Conservation (phyloP, 2,329 filamentous ascomycete species). For the Penicillium hesseltinei region DNA sequence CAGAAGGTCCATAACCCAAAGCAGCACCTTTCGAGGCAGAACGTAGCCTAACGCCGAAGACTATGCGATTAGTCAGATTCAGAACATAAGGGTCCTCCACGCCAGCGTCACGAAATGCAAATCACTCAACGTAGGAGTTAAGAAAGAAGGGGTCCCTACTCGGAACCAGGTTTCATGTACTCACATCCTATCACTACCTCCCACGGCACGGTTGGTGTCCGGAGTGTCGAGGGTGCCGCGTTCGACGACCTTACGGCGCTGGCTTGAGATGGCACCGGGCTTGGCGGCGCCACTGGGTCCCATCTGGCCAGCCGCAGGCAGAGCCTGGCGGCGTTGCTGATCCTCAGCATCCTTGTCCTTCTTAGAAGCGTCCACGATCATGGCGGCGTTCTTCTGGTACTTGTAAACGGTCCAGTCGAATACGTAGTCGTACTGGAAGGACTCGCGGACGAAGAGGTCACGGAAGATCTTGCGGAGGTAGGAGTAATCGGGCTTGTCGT, state of each 20-base stretch:
- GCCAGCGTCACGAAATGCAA: constrained; percentile 65
- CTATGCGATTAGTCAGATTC: constrained; percentile 77
- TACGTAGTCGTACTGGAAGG: constrained; percentile 99
- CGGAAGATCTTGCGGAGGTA: constrained; percentile 99
- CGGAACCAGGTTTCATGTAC: constrained; percentile 73
- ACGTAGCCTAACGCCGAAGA: constrained; percentile 82
- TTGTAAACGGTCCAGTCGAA: constrained; percentile 99
- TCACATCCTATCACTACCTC: constrained; percentile 94
- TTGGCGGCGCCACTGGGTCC: constrained; percentile 61
- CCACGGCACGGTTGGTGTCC: constrained; percentile 71
- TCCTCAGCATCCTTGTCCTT: constrained; percentile 75
- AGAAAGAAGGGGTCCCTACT: constrained; percentile 72
- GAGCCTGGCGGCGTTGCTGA: constrained; percentile 65
- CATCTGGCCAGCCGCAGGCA: constrained; percentile 57
- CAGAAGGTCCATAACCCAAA: constrained; percentile 48
- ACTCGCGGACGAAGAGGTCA: constrained; percentile 96
- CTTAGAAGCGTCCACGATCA: constrained; percentile 79
- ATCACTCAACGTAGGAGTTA: constrained; percentile 79
- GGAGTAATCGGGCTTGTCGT: constrained; percentile 99
- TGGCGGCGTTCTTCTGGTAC: constrained; percentile 98
- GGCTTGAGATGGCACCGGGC: constrained; percentile 70
- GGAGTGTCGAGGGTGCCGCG: constrained; percentile 65
- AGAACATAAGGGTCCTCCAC: constrained; percentile 66
- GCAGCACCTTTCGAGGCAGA: constrained; percentile 72
- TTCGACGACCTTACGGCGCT: constrained; percentile 81